A percentile compares a stretch with the other conserved stretches of the same genome.
Conservation (phyloP, 768 basidiomycete genomes). For the Leccinum truebloodii region DNA sequence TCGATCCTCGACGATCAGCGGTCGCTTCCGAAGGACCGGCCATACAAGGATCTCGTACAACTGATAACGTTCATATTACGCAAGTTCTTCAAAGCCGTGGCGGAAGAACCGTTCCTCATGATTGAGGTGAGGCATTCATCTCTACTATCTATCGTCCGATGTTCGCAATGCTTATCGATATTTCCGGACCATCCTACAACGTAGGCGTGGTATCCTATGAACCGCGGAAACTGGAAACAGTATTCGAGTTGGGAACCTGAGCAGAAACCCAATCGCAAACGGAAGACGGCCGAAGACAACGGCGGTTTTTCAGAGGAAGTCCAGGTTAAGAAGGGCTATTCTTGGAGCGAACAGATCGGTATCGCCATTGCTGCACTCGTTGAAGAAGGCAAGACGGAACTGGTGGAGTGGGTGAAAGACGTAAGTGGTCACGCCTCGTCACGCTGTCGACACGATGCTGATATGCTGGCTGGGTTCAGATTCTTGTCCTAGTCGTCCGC, state of each 20-base stretch:
- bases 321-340: constrained; percentile 82
- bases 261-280: constrained; percentile 39
- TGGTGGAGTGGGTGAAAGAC: constrained; percentile 81
- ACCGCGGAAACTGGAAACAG: constrained; percentile 82
- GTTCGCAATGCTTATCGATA: constrained; percentile 23
- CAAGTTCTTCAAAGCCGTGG: constrained; percentile 91
- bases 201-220: constrained; percentile 89
- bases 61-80: constrained; percentile 86
- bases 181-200: constrained; percentile 1
- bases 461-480: constrained; percentile 40
- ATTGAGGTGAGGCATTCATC: constrained; percentile 68
- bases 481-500: constrained; percentile 58
- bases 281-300: constrained; percentile 35
- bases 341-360: constrained; percentile 88
- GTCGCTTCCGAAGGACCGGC: constrained; percentile 73
- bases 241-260: constrained; percentile 76
- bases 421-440: constrained; percentile 47
- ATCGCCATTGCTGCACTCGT: constrained; percentile 77
- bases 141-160: constrained; percentile 22
- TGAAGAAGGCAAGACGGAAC: constrained; percentile 58
- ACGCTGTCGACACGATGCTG: constrained; percentile 22
- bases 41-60: constrained; percentile 79
- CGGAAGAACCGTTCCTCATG: constrained; percentile 82
- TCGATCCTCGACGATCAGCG: constrained; percentile 79
- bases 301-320: constrained; percentile 63